Evolutionary conservation across 2,329 filamentous ascomycete genomes (phyloP), one percentile per base, ranked within the genome.

Genomic region (Phaeoacremonium minimum): DNA sequence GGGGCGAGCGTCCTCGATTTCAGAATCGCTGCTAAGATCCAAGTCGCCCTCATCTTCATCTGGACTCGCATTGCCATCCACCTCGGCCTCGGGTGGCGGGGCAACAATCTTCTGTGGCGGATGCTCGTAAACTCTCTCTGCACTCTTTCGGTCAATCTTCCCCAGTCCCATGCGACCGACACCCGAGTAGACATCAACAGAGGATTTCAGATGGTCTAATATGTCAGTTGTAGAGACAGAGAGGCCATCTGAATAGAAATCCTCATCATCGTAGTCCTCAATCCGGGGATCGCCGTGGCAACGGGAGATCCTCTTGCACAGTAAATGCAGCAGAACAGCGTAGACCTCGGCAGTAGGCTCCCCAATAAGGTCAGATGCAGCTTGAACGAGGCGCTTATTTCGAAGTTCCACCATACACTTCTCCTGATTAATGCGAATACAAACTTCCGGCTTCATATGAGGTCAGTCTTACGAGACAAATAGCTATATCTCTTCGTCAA

Each of bases 321-420:
- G 61, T 7, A 80, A 71, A 35, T 75, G 73, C 11, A 97, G 70
- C 14, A 94, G 69, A 12, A 80, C 75, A 26, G 77, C 78, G 55
- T 95, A 97, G 2, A 97, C 79, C 41, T 83, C 73, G 1, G 84
- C 82, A 2, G 90, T 94, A 2, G 76, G 80, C 28, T 80, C 71
- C 30, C 89, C 86, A 15, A 93, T 73, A 19, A 76, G 71, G 36
- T 85, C 77, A 35, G 80, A 73, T 2, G 81, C 87, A 38, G 89
- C 76, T n/a, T 80, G 71, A 35, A 83, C 78, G 4, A 97, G 78
- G 15, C 80, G 78, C 45, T 83, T 75, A 50, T 88, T 95, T 38
- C 91, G 86, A 44, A 95, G 70, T 33, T 86, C 81, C 8, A 96
- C 86, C 6, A 83, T 69, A 41, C 88, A 87, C 58, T 91, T 94